These are phyloP conservation scores for Trichosporon ovoides DNA, from an alignment of 1,284 basidiomycete genomes.

Conservation along the genomic window DNA sequence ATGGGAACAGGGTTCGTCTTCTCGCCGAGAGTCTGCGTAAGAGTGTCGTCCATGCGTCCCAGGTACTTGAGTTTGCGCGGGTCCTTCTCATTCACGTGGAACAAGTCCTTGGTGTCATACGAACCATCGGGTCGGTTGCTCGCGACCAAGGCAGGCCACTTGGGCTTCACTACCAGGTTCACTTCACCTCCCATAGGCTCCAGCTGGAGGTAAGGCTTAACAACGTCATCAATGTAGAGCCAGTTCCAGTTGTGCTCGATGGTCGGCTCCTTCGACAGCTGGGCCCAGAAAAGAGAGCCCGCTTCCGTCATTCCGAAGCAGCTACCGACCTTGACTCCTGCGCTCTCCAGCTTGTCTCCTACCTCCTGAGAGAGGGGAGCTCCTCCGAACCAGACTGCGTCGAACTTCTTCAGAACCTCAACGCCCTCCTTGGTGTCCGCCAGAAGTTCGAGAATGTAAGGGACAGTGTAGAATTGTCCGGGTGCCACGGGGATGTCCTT, in stretches of 20 bases:
- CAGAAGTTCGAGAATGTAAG: slow-evolving; percentile 52
- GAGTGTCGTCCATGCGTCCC: slow-evolving; percentile 59
- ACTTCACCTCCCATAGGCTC: slow-evolving; percentile 52
- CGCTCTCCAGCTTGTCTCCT: slow-evolving; percentile 54
- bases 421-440: slow-evolving; percentile 54
- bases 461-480: slow-evolving; percentile 46
- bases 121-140: slow-evolving; percentile 57
- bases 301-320: slow-evolving; percentile 53
- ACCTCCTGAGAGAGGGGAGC: slow-evolving; percentile 51
- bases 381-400: slow-evolving; percentile 51
- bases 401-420: slow-evolving; percentile 51
- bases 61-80: slow-evolving; percentile 55
- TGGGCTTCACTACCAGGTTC: slow-evolving; percentile 56
- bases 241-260: slow-evolving; percentile 58
- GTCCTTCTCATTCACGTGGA: slow-evolving; percentile 52
- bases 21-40: slow-evolving; percentile 52
- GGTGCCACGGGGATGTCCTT: slow-evolving; percentile 38
- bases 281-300: slow-evolving; percentile 50
- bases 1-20: slow-evolving; percentile 56
- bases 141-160: slow-evolving; percentile 52
- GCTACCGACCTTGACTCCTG: slow-evolving; percentile 55
- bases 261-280: slow-evolving; percentile 47
- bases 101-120: slow-evolving; percentile 57
- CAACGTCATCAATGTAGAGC: slow-evolving; percentile 49
- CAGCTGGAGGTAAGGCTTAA: slow-evolving; percentile 51